Conservation (phyloP, 2,329 filamentous ascomycete species). For the Cordyceps fumosorosea region DNA sequence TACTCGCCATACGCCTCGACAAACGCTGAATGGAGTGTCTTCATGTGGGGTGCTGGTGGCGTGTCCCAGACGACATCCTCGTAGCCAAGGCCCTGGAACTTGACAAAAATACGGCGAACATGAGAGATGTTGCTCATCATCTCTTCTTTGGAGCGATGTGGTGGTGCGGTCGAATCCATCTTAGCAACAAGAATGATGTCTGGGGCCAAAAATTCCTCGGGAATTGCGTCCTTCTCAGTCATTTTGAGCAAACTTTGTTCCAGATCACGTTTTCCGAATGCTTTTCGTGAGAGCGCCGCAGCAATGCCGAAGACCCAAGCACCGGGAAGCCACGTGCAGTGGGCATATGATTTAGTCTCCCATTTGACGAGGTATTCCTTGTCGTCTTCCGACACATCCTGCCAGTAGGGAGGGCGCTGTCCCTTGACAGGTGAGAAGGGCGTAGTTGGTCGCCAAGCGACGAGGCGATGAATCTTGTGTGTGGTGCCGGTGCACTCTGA, state of each 20-base stretch:
- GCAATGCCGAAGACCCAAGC: slow-evolving; percentile 78
- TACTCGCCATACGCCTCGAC: slow-evolving; percentile 79
- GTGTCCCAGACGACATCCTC: slow-evolving; percentile 88
- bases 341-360: slow-evolving; percentile 72
- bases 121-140: slow-evolving; percentile 66
- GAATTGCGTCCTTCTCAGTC: slow-evolving; percentile 71
- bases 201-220: slow-evolving; percentile 75
- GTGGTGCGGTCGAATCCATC: slow-evolving; percentile 40
- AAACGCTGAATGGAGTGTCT: slow-evolving; percentile 71
- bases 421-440: background rate
- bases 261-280: slow-evolving; percentile 67
- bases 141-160: slow-evolving; percentile 54
- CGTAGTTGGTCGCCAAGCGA: slow-evolving; percentile 73
- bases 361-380: slow-evolving; percentile 93
- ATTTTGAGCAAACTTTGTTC: slow-evolving; percentile 55
- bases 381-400: slow-evolving; percentile 50
- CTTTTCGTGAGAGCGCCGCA: slow-evolving; percentile 55
- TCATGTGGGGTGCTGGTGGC: slow-evolving; percentile 60
- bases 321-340: slow-evolving; percentile 81
- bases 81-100: slow-evolving; percentile 88
- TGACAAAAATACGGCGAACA: slow-evolving; percentile 71
- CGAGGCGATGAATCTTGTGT: slow-evolving; percentile 66
- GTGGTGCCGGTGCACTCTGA: slow-evolving; percentile 62
- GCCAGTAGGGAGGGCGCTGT: slow-evolving; percentile 27
- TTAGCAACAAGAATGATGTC: slow-evolving; percentile 85